These are phyloP conservation scores for Leptosphaerulina australis DNA, from an alignment of 2,329 filamentous ascomycete species.

Conservation along the genomic window DNA sequence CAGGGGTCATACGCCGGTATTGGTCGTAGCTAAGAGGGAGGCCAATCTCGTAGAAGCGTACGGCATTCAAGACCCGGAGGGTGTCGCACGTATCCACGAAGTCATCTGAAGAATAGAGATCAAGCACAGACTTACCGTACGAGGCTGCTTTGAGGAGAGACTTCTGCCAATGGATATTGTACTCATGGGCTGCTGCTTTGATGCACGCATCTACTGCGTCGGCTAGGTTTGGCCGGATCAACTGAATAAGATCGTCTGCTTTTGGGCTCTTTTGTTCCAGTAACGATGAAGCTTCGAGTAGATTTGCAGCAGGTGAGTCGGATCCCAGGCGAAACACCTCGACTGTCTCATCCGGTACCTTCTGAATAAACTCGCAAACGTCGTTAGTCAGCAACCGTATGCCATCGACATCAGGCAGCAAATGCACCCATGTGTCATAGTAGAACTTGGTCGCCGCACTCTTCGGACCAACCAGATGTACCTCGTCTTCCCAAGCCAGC, in stretches of 20 bases:
- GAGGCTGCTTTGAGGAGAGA: conserved; percentile 94
- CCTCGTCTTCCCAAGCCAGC: conserved; percentile 96
- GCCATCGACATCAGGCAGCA: conserved; percentile 88
- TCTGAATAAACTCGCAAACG: conserved; percentile 96
- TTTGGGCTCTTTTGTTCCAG: conserved; percentile 94
- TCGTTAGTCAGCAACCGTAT: conserved; percentile 89
- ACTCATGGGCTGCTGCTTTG: conserved; percentile 90
- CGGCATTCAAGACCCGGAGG: conserved; percentile 87
- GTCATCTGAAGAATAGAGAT: conserved; percentile 97
- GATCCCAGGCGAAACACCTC: conserved; percentile 90
- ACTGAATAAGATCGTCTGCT: conserved; percentile 95
- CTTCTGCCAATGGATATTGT: conserved; percentile 90
- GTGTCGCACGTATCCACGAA: conserved; percentile 99
- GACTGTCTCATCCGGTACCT: conserved; percentile 83
- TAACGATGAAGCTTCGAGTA: conserved; percentile 89
- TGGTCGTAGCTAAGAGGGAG: conserved; percentile 92
- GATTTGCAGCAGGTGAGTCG: conserved; percentile 86
- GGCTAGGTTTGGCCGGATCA: conserved; percentile 84
- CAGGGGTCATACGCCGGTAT: conserved; percentile 86
- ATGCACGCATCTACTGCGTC: conserved; percentile 95
- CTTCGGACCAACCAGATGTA: conserved; percentile 88
- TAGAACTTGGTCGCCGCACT: conserved; percentile 79
- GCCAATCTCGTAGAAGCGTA: conserved; percentile 88
- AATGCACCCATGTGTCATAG: conserved; percentile 89
- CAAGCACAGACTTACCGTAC: conserved; percentile 95